A percentile compares a stretch with the other conserved stretches of the same genome.
phyloP scores from a whole-genome alignment of 2,329 filamentous ascomycete genomes.

The Beauveria caledonica region DNA sequence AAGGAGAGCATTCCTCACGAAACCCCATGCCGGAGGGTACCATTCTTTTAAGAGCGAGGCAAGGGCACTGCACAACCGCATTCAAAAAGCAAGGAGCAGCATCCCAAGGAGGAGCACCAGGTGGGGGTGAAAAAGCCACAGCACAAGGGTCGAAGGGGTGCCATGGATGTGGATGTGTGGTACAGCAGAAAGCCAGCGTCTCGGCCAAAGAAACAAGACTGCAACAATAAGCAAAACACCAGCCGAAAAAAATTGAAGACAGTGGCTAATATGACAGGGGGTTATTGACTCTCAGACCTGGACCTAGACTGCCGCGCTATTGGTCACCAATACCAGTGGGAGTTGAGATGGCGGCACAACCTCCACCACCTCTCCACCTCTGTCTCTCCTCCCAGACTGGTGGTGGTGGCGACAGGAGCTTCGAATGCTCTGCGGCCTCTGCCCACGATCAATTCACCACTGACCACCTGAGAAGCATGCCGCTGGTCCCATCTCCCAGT shows the following conservation, averaged over 20 bases:
- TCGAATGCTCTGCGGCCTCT: background rate
- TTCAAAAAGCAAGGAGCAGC: conserved; percentile 12
- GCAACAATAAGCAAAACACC: conserved; percentile 8
- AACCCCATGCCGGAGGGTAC: conserved; percentile 5
- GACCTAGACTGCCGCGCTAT: conserved; percentile 10
- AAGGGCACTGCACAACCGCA: conserved; percentile 8
- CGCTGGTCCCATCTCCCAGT: background rate
- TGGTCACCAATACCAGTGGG: background rate
- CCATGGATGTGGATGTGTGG: background rate
- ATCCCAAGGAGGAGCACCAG: background rate
- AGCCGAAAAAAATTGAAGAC: conserved; percentile 9
- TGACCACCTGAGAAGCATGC: background rate
- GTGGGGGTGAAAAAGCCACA: conserved; percentile 10
- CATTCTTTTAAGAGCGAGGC: conserved; percentile 12
- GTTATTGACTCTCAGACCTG: conserved; percentile 9
- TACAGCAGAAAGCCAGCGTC: conserved; percentile 2
- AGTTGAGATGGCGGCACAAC: conserved; percentile 10
- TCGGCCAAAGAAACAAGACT: conserved; percentile 8
- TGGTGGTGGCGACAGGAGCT: conserved; percentile 4
- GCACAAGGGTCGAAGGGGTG: background rate
- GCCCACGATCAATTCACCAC: background rate
- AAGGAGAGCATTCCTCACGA: conserved; percentile 4
- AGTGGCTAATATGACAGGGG: conserved; percentile 6
- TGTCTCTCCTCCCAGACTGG: conserved; percentile 11
- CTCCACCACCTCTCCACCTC: conserved; percentile 11